Conservation (phyloP, 805 yeast genomes). For the Kazachstania africana region DNA sequence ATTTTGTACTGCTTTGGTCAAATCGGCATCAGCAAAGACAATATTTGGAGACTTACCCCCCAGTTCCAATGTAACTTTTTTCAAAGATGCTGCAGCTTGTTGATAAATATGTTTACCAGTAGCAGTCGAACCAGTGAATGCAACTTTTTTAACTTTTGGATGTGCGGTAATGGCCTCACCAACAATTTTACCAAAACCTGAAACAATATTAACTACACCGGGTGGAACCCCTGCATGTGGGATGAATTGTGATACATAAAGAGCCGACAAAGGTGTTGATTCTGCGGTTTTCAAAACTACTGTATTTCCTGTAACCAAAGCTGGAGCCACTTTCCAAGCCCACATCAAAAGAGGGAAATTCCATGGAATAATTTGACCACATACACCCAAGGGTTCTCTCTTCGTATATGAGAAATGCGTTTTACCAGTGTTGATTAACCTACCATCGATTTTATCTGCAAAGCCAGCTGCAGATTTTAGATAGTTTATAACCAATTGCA, state of each 20-base stretch:
- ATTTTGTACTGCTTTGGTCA: constrained; percentile 51
- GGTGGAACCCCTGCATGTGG: constrained; percentile 72
- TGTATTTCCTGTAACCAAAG: constrained; percentile 76
- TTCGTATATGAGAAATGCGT: constrained; percentile 53
- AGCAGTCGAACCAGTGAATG: constrained; percentile 84
- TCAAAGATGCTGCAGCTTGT: constrained; percentile 59
- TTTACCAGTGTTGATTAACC: constrained; percentile 46
- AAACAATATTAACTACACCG: constrained; percentile 70
- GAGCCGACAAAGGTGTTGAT: constrained; percentile 74
- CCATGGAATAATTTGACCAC: constrained; percentile 89
- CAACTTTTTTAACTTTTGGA: constrained; percentile 62
- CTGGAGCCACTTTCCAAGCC: constrained; percentile 83
- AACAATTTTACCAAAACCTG: constrained; percentile 69
- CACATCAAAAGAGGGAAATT: constrained; percentile 84
- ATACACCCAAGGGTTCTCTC: constrained; percentile 80
- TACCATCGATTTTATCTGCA: constrained; percentile 60
- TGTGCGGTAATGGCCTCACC: constrained; percentile 64
- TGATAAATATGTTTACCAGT: constrained; percentile 67
- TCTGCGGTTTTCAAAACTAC: constrained; percentile 81
- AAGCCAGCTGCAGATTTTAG: constrained; percentile 78
- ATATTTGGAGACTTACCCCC: constrained; percentile 90
- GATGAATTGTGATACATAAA: constrained; percentile 51
- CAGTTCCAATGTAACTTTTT: constrained; percentile 72
- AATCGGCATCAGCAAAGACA: constrained; percentile 65
- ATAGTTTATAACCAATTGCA: constrained; percentile 55